These are phyloP conservation scores for Alliaria petiolata DNA, from an alignment of 345 rosid genomes.

Conservation along the genomic window DNA sequence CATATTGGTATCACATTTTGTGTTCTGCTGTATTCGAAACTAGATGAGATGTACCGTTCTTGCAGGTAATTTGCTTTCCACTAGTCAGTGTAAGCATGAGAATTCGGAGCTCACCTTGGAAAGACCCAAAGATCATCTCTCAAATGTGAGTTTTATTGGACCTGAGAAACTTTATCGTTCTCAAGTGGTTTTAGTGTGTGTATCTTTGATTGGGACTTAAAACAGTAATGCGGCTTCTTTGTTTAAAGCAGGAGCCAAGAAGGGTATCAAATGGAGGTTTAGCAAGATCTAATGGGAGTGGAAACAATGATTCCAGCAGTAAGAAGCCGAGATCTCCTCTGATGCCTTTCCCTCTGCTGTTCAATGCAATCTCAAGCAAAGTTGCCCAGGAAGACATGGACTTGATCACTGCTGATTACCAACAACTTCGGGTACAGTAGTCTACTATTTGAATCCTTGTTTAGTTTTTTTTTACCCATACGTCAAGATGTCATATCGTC, in stretches of 20 bases:
- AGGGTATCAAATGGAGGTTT: background rate
- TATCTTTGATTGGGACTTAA: background rate
- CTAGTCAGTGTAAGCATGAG: too few species aligned
- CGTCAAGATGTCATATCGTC: background rate
- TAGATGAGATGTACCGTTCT: background rate
- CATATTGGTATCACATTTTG: background rate
- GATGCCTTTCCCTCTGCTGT: constrained; percentile 81
- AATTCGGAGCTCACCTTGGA: constrained; percentile 6
- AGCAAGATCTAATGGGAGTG: background rate
- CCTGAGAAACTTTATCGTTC: background rate
- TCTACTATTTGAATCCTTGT: background rate
- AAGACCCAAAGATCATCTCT: constrained; percentile 3
- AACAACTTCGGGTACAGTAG: constrained; percentile 55
- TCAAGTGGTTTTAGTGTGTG: background rate
- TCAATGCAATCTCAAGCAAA: constrained; percentile 70
- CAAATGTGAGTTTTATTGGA: constrained; percentile 11
- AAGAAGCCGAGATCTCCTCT: constrained; percentile 42
- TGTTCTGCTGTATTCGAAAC: constrained; percentile 3
- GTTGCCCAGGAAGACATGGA: constrained; percentile 60
- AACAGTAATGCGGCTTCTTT: constrained; percentile 5
- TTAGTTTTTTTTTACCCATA: background rate
- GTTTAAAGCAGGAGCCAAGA: constrained; percentile 18
- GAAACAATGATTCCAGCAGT: constrained; percentile 18
- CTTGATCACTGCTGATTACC: constrained; percentile 41
- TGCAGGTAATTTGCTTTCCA: constrained; percentile 20